Percentiles rank a stretch among this genome's conserved stretches.
Evolutionary conservation across 495 filamentous ascomycete genomes (phyloP).

Genomic region (Hypomontagnella submonticulosa): DNA sequence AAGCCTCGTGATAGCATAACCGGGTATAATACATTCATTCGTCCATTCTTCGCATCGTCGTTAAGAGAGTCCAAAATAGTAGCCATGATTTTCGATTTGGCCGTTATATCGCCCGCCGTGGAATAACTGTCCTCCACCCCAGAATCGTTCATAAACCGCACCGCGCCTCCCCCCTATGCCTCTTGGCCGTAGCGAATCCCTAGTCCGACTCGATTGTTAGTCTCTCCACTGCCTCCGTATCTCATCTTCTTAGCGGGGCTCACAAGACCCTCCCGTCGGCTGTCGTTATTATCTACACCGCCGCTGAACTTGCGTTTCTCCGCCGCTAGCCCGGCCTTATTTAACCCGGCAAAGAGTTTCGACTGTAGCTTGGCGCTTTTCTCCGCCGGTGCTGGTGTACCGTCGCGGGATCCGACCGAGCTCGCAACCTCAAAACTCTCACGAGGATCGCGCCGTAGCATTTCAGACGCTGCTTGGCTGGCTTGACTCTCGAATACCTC

Average conservation of each 20-base stretch:
- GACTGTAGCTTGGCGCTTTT: constrained; percentile 66
- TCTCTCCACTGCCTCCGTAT: constrained; percentile 56
- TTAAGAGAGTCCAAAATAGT: background rate
- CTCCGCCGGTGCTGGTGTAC: constrained; percentile 55
- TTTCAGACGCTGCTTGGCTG: constrained; percentile 65
- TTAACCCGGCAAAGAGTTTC: constrained; percentile 75
- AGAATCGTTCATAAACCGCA: background rate
- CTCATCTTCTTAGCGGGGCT: constrained; percentile 70
- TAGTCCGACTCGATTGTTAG: constrained; percentile 64
- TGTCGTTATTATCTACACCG: constrained; percentile 52
- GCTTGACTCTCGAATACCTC: constrained; percentile 61
- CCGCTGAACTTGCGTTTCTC: constrained; percentile 70
- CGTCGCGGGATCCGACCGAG: constrained; percentile 56
- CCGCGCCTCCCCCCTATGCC: constrained; percentile 3
- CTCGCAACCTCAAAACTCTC: constrained; percentile 62
- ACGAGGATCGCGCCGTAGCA: constrained; percentile 64
- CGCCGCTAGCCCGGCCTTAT: constrained; percentile 60
- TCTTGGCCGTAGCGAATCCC: constrained; percentile 66
- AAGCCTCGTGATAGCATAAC: no score
- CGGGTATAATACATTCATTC: background rate
- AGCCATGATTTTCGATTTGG: background rate
- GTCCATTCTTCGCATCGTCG: background rate
- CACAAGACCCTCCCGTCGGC: constrained; percentile 42
- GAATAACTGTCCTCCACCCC: no score
- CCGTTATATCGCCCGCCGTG: no score